Conservation (phyloP, 495 filamentous ascomycete species). For the Cudoniella acicularis region DNA sequence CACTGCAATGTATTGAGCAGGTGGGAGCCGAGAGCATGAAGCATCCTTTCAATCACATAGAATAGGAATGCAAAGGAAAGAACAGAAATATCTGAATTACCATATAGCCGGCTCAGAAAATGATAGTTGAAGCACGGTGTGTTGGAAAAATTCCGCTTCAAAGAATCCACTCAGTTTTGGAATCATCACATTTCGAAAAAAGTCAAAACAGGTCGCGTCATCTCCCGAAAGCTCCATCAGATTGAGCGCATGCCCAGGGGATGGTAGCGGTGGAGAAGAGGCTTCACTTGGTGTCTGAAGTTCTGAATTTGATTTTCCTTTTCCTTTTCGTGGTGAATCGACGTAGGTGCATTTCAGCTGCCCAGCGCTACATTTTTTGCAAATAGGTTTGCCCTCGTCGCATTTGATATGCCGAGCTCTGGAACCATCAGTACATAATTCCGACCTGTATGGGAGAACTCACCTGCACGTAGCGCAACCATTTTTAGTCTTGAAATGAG, state of each 20-base stretch:
- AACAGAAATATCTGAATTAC: too few species aligned
- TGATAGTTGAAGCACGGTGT: background rate
- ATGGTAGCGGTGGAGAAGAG: too few species aligned
- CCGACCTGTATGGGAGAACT: background rate
- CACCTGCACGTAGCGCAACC: background rate
- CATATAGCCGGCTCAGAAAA: background rate
- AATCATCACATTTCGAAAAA: background rate
- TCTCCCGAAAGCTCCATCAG: background rate
- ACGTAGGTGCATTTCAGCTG: background rate
- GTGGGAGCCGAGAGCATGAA: too few species aligned
- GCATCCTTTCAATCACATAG: too few species aligned
- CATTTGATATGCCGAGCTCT: background rate
- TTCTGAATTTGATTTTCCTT: background rate
- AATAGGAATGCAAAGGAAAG: too few species aligned
- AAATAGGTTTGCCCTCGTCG: background rate
- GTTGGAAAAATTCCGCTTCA: background rate
- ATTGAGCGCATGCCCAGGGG: too few species aligned
- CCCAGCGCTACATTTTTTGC: background rate
- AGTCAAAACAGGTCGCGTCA: background rate
- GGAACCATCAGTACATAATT: background rate
- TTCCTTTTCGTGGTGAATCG: background rate
- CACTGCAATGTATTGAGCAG: too few species aligned
- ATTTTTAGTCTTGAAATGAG: background rate
- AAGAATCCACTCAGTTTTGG: background rate
- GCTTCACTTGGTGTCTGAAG: too few species aligned